These are phyloP conservation scores for Aspergillus taichungensis DNA, from an alignment of 495 filamentous ascomycete genomes.

Conservation along the genomic window DNA sequence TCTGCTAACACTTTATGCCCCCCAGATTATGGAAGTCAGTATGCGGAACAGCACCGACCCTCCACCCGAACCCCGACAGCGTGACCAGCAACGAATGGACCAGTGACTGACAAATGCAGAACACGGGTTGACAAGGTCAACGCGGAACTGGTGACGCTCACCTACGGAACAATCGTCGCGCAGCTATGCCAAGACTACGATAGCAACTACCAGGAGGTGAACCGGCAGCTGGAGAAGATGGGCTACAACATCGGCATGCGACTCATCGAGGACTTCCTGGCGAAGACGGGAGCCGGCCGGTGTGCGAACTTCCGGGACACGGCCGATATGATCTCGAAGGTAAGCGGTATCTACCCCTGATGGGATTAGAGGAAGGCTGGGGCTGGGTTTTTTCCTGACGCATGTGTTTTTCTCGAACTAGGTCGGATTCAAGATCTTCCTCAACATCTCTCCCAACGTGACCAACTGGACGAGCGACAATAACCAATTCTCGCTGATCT, in stretches of 20 bases:
- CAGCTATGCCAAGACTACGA: slow-evolving; percentile 96
- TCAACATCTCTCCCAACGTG: slow-evolving; percentile 92
- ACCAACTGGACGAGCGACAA: slow-evolving; percentile 94
- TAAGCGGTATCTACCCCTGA: slow-evolving; percentile 22
- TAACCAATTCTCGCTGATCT: slow-evolving; percentile 91
- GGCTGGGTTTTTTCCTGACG: neutral
- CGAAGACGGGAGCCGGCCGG: slow-evolving; percentile 80
- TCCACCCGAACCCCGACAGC: neutral
- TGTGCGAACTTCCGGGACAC: slow-evolving; percentile 93
- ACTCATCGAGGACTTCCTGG: slow-evolving; percentile 94
- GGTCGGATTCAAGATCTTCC: slow-evolving; percentile 98
- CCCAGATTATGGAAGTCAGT: slow-evolving; percentile 95
- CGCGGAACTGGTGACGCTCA: slow-evolving; percentile 92
- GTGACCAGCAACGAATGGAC: neutral
- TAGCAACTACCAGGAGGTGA: slow-evolving; percentile 82
- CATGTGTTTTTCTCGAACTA: slow-evolving; percentile 28
- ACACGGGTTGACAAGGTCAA: slow-evolving; percentile 64
- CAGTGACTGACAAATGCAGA: slow-evolving; percentile 28
- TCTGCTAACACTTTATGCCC: slow-evolving; percentile 19
- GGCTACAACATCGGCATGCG: slow-evolving; percentile 97
- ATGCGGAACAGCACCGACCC: slow-evolving; percentile 9
- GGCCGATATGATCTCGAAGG: slow-evolving; percentile 93
- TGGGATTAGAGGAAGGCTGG: neutral
- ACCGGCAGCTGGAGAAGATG: slow-evolving; percentile 97
- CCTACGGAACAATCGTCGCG: slow-evolving; percentile 94